Evolutionary conservation across 495 filamentous ascomycete genomes (phyloP).

Genomic region (Aspergillus mulundensis): DNA sequence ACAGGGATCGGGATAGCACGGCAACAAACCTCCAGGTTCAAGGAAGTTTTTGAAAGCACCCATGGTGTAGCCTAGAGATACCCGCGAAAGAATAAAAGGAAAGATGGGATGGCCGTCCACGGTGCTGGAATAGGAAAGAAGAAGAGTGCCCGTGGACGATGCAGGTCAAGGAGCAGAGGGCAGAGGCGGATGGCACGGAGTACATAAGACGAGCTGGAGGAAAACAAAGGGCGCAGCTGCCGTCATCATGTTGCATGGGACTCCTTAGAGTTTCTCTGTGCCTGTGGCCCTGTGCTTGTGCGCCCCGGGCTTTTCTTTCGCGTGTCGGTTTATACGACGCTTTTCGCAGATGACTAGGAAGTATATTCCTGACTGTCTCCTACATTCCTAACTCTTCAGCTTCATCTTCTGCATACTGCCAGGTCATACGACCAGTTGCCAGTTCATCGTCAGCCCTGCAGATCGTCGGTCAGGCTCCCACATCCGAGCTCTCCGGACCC

Average conservation of each 20-base stretch:
- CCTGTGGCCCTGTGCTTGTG: background rate
- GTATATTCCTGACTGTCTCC: too few species aligned
- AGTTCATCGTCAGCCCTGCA: background rate
- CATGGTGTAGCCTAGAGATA: conserved; percentile 11
- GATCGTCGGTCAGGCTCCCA: background rate
- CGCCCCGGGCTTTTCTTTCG: background rate
- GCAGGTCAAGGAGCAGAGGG: background rate
- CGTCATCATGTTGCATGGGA: background rate
- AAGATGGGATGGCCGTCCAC: background rate
- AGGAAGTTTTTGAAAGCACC: conserved; percentile 18
- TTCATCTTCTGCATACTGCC: background rate
- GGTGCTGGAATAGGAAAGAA: background rate
- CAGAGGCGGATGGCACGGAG: background rate
- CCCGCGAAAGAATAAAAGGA: background rate
- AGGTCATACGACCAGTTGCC: background rate
- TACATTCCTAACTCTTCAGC: background rate
- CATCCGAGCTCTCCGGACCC: background rate
- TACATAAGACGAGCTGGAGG: background rate
- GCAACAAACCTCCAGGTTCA: conserved; percentile 24
- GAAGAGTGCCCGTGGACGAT: background rate
- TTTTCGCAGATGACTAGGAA: too few species aligned
- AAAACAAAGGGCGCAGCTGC: background rate
- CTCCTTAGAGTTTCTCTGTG: too few species aligned
- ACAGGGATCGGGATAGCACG: background rate
- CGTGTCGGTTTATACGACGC: background rate